Conservation (phyloP, 2,329 filamentous ascomycete genomes). For the Macroventuria anomochaeta region DNA sequence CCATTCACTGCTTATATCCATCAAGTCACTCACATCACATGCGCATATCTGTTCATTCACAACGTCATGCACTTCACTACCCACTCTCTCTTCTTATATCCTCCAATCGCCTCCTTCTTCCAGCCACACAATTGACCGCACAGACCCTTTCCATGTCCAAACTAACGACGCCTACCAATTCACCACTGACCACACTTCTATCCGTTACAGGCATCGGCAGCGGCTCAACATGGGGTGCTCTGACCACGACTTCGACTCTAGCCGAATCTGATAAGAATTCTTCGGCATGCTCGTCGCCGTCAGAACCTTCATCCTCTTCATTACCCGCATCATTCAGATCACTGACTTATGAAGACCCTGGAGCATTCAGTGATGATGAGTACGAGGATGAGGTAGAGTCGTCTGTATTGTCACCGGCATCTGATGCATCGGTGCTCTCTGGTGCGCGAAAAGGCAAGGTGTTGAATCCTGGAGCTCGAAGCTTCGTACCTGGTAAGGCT, state of each 20-base stretch:
- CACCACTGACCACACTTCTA: background rate
- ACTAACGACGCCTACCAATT: background rate
- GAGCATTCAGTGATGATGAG: background rate
- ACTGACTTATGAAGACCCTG: background rate
- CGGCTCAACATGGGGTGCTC: background rate
- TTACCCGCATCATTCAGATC: too few relatives aligned
- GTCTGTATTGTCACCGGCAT: too few relatives aligned
- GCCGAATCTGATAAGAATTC: background rate
- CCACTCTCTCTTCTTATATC: background rate
- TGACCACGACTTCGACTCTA: background rate
- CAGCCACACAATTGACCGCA: background rate
- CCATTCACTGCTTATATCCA: background rate
- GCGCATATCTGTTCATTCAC: background rate
- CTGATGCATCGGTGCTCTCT: too few relatives aligned
- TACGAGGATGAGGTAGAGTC: too few relatives aligned
- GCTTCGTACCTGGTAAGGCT: background rate
- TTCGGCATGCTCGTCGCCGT: background rate
- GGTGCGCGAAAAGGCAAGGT: background rate
- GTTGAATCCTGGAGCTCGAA: background rate
- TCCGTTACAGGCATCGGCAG: background rate
- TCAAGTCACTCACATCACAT: background rate
- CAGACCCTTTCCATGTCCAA: background rate
- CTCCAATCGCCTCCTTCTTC: background rate
- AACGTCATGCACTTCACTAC: background rate
- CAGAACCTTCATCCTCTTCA: background rate